A percentile compares a stretch with the other conserved stretches of the same genome.
phyloP scores from a whole-genome alignment of 2,329 filamentous ascomycete genomes.

The Pseudogymnoascus sp. region DNA sequence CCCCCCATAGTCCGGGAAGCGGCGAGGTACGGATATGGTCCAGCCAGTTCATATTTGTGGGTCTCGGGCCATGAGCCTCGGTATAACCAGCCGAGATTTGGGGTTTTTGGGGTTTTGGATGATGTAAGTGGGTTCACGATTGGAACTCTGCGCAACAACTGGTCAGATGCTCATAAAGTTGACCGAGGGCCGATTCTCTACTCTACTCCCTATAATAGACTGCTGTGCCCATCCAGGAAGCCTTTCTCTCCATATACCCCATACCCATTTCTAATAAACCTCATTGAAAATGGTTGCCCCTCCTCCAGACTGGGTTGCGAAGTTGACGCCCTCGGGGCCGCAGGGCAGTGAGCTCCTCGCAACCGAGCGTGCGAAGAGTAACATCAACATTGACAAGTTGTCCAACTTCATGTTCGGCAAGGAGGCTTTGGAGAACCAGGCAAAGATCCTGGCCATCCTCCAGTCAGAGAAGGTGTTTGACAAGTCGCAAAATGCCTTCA shows the following conservation, averaged over 20 bases:
- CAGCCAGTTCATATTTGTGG: neutral
- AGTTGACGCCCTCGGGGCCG: constrained; percentile 55
- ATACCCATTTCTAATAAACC: neutral
- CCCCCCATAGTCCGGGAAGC: neutral
- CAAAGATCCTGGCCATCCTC: constrained; percentile 55
- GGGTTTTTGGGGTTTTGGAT: constrained; percentile 5
- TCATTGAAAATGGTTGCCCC: neutral
- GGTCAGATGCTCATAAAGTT: constrained; percentile 3
- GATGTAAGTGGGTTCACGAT: constrained; percentile 2
- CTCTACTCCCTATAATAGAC: constrained; percentile 1
- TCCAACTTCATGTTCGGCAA: constrained; percentile 62
- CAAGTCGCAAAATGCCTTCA: constrained; percentile 70
- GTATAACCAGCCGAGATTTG: constrained; percentile 3
- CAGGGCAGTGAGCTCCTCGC: constrained; percentile 62
- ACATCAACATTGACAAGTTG: constrained; percentile 58
- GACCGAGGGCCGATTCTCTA: constrained; percentile 5
- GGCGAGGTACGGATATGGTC: neutral
- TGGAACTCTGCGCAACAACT: neutral
- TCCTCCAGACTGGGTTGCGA: constrained; percentile 53
- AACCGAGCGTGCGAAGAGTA: constrained; percentile 60
- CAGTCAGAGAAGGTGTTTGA: constrained; percentile 63
- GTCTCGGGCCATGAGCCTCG: neutral
- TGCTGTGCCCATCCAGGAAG: neutral
- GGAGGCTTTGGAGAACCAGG: constrained; percentile 51
- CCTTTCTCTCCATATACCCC: neutral